phyloP scores from a whole-genome alignment of 164 flowering plant species.

The Dillenia suffruticosa region DNA sequence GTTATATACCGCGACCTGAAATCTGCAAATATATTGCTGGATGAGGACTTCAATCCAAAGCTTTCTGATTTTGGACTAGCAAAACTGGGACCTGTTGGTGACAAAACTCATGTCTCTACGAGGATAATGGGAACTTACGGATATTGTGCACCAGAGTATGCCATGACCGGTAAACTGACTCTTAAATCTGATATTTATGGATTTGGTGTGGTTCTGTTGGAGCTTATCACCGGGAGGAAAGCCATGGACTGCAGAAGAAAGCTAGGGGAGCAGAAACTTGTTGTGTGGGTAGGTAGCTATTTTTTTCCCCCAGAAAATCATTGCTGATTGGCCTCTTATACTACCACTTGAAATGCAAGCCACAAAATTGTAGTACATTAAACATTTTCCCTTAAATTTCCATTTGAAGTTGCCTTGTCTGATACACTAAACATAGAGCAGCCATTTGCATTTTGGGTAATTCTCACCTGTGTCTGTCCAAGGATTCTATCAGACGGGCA shows the following conservation, averaged over 20 bases:
- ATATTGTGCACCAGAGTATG: conserved; percentile 89
- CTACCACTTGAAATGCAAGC: too few relatives aligned
- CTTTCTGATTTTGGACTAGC: conserved; percentile 93
- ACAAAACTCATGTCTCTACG: conserved; percentile 82
- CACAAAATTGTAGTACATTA: background rate
- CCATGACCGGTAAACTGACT: conserved; percentile 77
- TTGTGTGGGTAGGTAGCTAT: conserved; percentile 56
- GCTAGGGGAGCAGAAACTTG: conserved; percentile 59
- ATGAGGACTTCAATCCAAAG: conserved; percentile 65
- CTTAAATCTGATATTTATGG: conserved; percentile 80
- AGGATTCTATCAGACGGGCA: too few relatives aligned
- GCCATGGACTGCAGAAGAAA: conserved; percentile 43
- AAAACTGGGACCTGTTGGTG: conserved; percentile 83
- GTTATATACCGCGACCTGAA: conserved; percentile 88
- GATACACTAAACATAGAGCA: too few relatives aligned
- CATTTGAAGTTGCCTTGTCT: too few relatives aligned
- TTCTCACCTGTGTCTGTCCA: too few relatives aligned
- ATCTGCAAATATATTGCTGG: conserved; percentile 77
- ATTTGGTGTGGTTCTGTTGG: conserved; percentile 82
- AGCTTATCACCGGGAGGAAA: conserved; percentile 67
- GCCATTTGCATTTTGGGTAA: too few relatives aligned
- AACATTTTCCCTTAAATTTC: too few relatives aligned
- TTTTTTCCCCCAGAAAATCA: too few relatives aligned
- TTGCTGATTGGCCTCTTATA: too few relatives aligned
- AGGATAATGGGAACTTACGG: conserved; percentile 90